Percentiles rank a stretch among this genome's conserved stretches.
Evolutionary conservation across 2,329 filamentous ascomycete species (phyloP).

Genomic region (Aureobasidium namibiae): DNA sequence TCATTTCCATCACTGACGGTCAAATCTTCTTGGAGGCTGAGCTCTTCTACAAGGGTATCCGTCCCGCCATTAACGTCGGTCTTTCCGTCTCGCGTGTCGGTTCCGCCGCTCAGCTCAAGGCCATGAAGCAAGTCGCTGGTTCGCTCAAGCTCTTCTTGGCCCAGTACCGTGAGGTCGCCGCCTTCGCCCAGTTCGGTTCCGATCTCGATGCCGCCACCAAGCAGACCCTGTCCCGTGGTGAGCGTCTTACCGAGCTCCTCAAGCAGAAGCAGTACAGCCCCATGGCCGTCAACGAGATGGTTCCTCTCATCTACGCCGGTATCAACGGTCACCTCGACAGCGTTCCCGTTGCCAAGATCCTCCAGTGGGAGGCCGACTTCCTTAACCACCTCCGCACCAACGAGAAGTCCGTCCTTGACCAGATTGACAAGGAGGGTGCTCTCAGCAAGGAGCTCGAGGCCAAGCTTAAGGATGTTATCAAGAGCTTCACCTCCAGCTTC

Average conservation of each 20-base stretch:
- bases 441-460: conserved; percentile 90
- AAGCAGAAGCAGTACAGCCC: conserved; percentile 99
- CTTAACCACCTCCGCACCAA: conserved; percentile 84
- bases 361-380: conserved; percentile 92
- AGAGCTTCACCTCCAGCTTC: conserved; percentile 92
- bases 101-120: conserved; percentile 98
- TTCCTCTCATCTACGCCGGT: conserved; percentile 98
- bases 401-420: conserved; percentile 72
- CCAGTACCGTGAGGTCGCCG: conserved; percentile 99
- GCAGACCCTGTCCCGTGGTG: conserved; percentile 96
- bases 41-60: conserved; percentile 99
- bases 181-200: conserved; percentile 99
- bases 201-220: conserved; percentile 98
- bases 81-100: conserved; percentile 99
- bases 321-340: conserved; percentile 91
- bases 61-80: conserved; percentile 99
- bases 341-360: conserved; percentile 85
- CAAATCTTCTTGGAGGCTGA: conserved; percentile 99
- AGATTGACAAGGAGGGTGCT: conserved; percentile 91
- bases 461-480: conserved; percentile 69
- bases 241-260: conserved; percentile 95
- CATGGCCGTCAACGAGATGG: conserved; percentile 99
- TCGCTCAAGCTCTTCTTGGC: conserved; percentile 99
- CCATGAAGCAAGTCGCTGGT: conserved; percentile 99
- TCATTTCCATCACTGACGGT: conserved; percentile 99